These are phyloP conservation scores for Arachnomyces sp. DNA, from an alignment of 2,329 filamentous ascomycete species.

Conservation along the genomic window DNA sequence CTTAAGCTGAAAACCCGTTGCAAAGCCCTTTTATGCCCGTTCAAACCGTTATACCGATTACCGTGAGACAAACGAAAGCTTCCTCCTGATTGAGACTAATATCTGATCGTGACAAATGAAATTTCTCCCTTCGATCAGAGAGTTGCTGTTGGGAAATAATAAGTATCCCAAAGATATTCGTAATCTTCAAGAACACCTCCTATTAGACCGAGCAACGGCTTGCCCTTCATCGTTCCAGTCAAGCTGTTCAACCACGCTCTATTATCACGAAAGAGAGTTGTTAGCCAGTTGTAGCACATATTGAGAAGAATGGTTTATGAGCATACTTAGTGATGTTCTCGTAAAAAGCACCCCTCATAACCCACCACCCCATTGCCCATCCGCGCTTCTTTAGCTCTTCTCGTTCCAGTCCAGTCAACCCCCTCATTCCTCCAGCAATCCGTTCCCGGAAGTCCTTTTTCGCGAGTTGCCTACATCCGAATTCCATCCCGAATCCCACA, in stretches of 20 bases:
- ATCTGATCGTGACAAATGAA: slow-evolving; percentile 2
- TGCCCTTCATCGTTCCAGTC: slow-evolving; percentile 62
- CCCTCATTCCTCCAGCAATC: slow-evolving; percentile 64
- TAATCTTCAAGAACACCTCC: slow-evolving; percentile 89
- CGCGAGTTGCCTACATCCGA: slow-evolving; percentile 76
- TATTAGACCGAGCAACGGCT: slow-evolving; percentile 71
- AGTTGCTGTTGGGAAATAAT: slow-evolving; percentile 73
- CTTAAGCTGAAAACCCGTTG: no score
- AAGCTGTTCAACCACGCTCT: slow-evolving; percentile 60
- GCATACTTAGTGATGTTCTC: slow-evolving; percentile 71
- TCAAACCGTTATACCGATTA: no score
- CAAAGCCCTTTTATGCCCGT: no score
- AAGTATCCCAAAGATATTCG: slow-evolving; percentile 96
- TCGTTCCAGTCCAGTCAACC: slow-evolving; percentile 73
- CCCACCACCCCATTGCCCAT: slow-evolving; percentile 92
- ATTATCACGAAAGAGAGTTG: slow-evolving; percentile 8
- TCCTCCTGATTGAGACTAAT: background rate
- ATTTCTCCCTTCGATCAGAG: slow-evolving; percentile 20
- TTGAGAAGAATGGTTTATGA: background rate
- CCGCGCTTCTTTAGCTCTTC: slow-evolving; percentile 84
- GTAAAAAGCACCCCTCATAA: slow-evolving; percentile 94
- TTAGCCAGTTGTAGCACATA: background rate
- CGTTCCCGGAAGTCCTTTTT: slow-evolving; percentile 58
- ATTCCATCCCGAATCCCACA: slow-evolving; percentile 75
- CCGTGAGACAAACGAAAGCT: background rate